Evolutionary conservation across 345 rosid genomes (phyloP).

Genomic region (Bruguiera gymnorhiza): DNA sequence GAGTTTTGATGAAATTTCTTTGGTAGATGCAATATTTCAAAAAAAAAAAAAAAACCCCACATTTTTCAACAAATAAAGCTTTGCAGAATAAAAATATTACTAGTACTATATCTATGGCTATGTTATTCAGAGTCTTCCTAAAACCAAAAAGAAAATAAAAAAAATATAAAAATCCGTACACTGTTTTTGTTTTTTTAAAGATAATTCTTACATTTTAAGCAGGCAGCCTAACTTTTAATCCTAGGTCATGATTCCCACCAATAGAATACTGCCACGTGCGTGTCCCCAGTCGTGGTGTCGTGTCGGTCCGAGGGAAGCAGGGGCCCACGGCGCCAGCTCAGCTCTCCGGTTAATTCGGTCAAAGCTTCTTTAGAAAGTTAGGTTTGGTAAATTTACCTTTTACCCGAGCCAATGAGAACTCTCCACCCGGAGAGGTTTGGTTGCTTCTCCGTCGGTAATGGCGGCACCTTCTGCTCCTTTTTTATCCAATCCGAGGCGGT

Average conservation of each 20-base stretch:
- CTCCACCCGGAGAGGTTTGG: constrained; percentile 21
- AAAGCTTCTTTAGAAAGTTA: background rate
- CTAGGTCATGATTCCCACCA: background rate
- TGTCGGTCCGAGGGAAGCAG: constrained; percentile 42
- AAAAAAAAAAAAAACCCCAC: too few relatives aligned
- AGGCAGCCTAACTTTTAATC: constrained; percentile 27
- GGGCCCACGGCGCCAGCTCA: constrained; percentile 33
- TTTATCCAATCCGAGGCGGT: constrained; percentile 22
- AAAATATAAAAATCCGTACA: too few relatives aligned
- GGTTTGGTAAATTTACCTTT: constrained; percentile 20
- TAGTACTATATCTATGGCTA: too few relatives aligned
- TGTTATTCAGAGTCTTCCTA: too few relatives aligned
- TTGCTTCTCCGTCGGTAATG: constrained; percentile 18
- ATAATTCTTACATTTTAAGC: background rate
- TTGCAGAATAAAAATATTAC: too few relatives aligned
- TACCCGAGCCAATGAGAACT: background rate
- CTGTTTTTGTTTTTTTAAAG: background rate
- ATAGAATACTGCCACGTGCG: constrained; percentile 16
- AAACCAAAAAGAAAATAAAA: too few relatives aligned
- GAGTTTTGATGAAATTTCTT: too few relatives aligned
- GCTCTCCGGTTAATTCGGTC: constrained; percentile 2
- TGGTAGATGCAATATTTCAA: too few relatives aligned
- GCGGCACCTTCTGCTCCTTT: constrained; percentile 31
- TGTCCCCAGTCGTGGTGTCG: constrained; percentile 16
- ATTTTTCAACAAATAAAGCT: too few relatives aligned